Percentiles rank a stretch among this genome's conserved stretches.
These are phyloP conservation scores for Phytophthora hibernalis DNA, from an alignment of 352 stramenopile genomes.

Conservation along the genomic window DNA sequence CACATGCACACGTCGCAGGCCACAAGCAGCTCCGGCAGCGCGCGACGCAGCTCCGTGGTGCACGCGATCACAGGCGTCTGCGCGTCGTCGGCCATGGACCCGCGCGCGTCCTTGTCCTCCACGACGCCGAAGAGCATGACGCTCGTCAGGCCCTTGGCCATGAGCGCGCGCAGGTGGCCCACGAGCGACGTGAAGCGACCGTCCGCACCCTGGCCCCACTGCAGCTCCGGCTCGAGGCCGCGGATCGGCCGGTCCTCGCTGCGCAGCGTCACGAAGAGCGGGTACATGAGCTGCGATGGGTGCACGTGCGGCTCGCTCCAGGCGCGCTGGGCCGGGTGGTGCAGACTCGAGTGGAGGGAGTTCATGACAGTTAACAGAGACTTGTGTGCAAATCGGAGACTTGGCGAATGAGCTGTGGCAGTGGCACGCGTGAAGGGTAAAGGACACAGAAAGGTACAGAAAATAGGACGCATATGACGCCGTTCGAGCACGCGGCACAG, in stretches of 20 bases:
- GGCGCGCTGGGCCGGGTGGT: constrained; percentile 79
- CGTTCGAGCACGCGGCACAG: constrained; percentile 58
- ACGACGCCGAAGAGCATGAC: constrained; percentile 93
- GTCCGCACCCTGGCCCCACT: constrained; percentile 80
- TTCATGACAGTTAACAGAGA: constrained; percentile 23
- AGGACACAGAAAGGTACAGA: background rate
- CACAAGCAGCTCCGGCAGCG: constrained; percentile 81
- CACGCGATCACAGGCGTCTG: constrained; percentile 83
- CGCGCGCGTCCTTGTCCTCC: constrained; percentile 79
- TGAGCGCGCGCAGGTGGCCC: constrained; percentile 69
- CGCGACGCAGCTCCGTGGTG: constrained; percentile 64
- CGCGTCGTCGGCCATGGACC: constrained; percentile 76
- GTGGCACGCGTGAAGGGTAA: background rate
- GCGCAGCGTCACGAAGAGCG: constrained; percentile 87
- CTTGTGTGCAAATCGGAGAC: constrained; percentile 11
- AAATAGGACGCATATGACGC: constrained; percentile 24
- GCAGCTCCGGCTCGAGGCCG: constrained; percentile 84
- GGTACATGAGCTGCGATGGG: constrained; percentile 90
- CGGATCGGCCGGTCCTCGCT: constrained; percentile 75
- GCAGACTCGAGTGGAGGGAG: constrained; percentile 81
- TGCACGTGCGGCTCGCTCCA: constrained; percentile 91
- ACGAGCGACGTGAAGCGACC: constrained; percentile 79
- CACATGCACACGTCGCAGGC: constrained; percentile 92
- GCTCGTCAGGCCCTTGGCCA: constrained; percentile 77
- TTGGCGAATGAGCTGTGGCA: constrained; percentile 22